Conservation (phyloP, 345 rosid species). For the Gossypioides kirkii region DNA sequence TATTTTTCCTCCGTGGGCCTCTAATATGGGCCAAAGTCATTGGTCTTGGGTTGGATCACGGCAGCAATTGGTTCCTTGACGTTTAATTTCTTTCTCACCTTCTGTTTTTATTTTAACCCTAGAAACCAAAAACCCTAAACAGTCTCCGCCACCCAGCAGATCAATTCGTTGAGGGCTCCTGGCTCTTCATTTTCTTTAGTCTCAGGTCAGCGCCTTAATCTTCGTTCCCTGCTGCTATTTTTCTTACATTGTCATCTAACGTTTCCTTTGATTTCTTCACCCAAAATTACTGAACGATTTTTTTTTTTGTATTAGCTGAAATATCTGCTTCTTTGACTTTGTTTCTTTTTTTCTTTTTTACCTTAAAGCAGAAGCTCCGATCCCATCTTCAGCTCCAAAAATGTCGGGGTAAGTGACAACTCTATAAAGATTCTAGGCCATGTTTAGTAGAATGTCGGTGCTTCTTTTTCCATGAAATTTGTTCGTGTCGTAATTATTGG, state of each 20-base stretch:
- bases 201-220: neutral
- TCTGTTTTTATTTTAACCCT: neutral
- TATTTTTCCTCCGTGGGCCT: too few species aligned
- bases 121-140: neutral
- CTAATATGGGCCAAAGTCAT: neutral
- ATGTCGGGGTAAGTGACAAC: slow-evolving; percentile 7
- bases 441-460: neutral
- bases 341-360: neutral
- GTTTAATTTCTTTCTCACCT: neutral
- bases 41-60: neutral
- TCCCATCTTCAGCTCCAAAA: neutral
- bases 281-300: too few species aligned
- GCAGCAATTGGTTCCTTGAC: neutral
- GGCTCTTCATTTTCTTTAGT: neutral
- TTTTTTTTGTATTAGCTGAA: neutral
- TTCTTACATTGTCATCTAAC: too few species aligned
- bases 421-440: neutral
- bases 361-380: neutral
- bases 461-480: neutral
- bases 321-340: neutral
- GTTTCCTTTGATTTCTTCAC: too few species aligned
- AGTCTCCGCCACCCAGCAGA: neutral
- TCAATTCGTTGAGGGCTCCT: neutral
- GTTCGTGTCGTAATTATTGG: neutral
- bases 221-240: too few species aligned